Percentiles rank a stretch among this genome's conserved stretches.
Evolutionary conservation across 2,329 filamentous ascomycete species (phyloP).

Genomic region (Fusarium subtropicale): DNA sequence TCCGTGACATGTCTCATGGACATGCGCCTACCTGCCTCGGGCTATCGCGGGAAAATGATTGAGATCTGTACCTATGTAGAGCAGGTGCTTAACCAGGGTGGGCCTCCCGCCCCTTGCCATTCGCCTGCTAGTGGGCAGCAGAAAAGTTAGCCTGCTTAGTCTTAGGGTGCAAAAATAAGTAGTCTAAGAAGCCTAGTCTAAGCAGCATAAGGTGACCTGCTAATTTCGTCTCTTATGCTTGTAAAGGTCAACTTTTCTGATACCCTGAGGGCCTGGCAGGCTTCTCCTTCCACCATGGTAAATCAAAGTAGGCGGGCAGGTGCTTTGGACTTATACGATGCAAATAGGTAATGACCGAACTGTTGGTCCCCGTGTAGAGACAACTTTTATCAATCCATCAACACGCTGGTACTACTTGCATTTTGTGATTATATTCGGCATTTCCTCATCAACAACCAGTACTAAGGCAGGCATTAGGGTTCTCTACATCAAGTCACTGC

Average conservation of each 20-base stretch:
- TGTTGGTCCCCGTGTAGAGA: conserved; percentile 3
- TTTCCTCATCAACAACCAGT: neutral
- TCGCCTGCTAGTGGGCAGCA: neutral
- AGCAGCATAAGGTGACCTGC: neutral
- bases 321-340: conserved; percentile 24
- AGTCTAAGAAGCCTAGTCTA: neutral
- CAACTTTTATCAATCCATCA: neutral
- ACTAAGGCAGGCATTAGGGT: neutral
- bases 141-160: too few species aligned
- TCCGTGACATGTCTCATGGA: neutral
- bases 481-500: conserved; percentile 9
- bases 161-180: too few species aligned
- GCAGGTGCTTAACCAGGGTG: conserved; percentile 32
- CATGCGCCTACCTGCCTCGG: conserved; percentile 8
- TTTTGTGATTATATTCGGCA: neutral
- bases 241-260: too few species aligned
- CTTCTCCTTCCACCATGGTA: conserved; percentile 19
- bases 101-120: conserved; percentile 28
- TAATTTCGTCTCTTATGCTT: too few species aligned
- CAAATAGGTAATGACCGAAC: neutral
- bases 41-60: conserved; percentile 17
- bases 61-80: conserved; percentile 30
- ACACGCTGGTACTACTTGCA: neutral
- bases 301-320: neutral
- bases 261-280: neutral